Percentiles rank a stretch among this genome's conserved stretches.
These are phyloP conservation scores for Gleditsia sinensis DNA, from an alignment of 306 rosid genomes.

Conservation along the genomic window DNA sequence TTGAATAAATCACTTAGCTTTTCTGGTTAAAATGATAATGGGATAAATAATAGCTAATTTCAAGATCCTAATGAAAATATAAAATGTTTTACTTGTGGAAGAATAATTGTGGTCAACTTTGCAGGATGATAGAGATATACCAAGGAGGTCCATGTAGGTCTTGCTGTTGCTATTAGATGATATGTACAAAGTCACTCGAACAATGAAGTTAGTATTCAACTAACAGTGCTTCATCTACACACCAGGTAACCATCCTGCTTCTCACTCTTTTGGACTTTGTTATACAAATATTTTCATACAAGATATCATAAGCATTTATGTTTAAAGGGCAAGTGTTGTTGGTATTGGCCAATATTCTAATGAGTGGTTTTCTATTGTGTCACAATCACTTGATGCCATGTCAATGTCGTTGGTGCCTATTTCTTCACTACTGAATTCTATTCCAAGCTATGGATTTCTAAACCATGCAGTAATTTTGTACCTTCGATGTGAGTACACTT, in stretches of 20 bases:
- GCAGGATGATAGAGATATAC: slow-evolving; percentile 42
- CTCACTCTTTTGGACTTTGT: background rate
- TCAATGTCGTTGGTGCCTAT: slow-evolving; percentile 67
- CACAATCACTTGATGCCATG: slow-evolving; percentile 54
- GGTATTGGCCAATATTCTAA: slow-evolving; percentile 53
- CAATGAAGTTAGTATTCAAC: slow-evolving; percentile 49
- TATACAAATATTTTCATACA: slow-evolving; percentile 23
- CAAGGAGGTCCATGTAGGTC: slow-evolving; percentile 31
- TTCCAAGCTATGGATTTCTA: slow-evolving; percentile 55
- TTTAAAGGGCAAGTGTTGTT: slow-evolving; percentile 56
- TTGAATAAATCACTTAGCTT: background rate
- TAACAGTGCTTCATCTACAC: background rate
- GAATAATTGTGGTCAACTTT: background rate
- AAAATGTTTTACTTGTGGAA: background rate
- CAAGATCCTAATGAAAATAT: background rate
- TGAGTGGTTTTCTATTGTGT: slow-evolving; percentile 64
- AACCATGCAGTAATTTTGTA: slow-evolving; percentile 63
- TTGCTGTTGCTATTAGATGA: slow-evolving; percentile 39
- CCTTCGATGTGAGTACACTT: slow-evolving; percentile 55
- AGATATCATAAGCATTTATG: slow-evolving; percentile 42
- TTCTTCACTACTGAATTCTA: slow-evolving; percentile 55
- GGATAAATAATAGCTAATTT: background rate
- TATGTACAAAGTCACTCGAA: slow-evolving; percentile 37
- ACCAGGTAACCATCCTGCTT: background rate
- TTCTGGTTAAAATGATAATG: background rate